Percentiles rank a stretch among this genome's conserved stretches.
These are phyloP conservation scores for Pholiota conissans DNA, from an alignment of 768 basidiomycete species.

Conservation along the genomic window DNA sequence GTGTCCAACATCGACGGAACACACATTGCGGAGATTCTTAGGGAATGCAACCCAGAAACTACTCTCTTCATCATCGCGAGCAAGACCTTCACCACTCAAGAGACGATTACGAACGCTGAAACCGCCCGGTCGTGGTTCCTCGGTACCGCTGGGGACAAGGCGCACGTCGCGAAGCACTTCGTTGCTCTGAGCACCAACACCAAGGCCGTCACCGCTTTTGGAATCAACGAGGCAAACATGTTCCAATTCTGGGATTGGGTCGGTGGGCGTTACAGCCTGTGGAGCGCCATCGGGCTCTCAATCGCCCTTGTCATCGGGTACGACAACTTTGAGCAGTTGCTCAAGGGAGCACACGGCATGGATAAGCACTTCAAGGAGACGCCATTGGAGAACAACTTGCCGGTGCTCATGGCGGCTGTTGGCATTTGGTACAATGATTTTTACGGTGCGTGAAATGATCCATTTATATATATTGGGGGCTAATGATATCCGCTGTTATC, in stretches of 20 bases:
- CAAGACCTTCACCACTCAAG: slow-evolving; percentile 99
- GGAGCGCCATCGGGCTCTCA: slow-evolving; percentile 96
- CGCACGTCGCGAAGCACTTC: slow-evolving; percentile 97
- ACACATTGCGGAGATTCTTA: slow-evolving; percentile 88
- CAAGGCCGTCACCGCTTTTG: slow-evolving; percentile 88
- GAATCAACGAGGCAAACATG: slow-evolving; percentile 92
- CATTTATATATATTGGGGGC: background rate
- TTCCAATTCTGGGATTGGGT: slow-evolving; percentile 99
- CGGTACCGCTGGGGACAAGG: slow-evolving; percentile 74
- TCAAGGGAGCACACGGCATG: slow-evolving; percentile 95
- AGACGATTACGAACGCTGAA: slow-evolving; percentile 98
- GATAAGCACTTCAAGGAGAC: slow-evolving; percentile 95
- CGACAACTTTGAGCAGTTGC: slow-evolving; percentile 88
- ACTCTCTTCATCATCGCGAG: slow-evolving; percentile 98
- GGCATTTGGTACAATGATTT: slow-evolving; percentile 99
- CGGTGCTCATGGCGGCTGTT: slow-evolving; percentile 84
- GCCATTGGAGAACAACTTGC: slow-evolving; percentile 86
- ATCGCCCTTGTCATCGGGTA: slow-evolving; percentile 93
- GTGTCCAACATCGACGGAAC: slow-evolving; percentile 99
- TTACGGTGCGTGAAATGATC: slow-evolving; percentile 53
- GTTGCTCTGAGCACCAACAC: slow-evolving; percentile 98
- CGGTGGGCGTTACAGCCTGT: slow-evolving; percentile 95
- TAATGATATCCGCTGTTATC: background rate
- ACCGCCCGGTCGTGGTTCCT: slow-evolving; percentile 96
- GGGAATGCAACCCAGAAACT: slow-evolving; percentile 81